Percentiles rank a stretch among this genome's conserved stretches.
Conservation (phyloP, 1,139 yeast genomes). For the Komagataea norvegica region DNA sequence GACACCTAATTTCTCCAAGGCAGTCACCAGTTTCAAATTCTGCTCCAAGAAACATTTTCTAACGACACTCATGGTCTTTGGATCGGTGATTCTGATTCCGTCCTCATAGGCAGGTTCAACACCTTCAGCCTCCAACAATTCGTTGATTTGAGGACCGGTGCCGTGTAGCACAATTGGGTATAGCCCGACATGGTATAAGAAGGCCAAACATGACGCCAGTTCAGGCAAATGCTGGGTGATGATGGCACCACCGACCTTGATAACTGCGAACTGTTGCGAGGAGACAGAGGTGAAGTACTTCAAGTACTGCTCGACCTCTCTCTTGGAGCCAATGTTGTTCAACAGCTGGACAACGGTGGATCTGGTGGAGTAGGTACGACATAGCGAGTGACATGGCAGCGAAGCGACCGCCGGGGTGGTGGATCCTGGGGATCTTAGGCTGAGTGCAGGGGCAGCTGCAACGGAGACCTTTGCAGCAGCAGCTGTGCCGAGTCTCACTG, state of each 20-base stretch:
- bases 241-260: conserved; percentile 98
- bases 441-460: not conserved
- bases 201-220: conserved; percentile 91
- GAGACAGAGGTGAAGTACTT: conserved; percentile 94
- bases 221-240: conserved; percentile 92
- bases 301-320: conserved; percentile 96
- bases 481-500: conserved; percentile 15
- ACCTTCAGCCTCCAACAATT: conserved; percentile 86
- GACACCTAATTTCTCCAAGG: conserved; percentile 92
- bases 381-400: conserved; percentile 11
- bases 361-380: conserved; percentile 46
- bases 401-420: conserved; percentile 7
- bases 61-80: conserved; percentile 92
- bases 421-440: conserved; percentile 1
- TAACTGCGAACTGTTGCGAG: conserved; percentile 95
- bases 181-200: conserved; percentile 92
- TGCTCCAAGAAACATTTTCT: conserved; percentile 93
- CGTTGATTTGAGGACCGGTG: conserved; percentile 98
- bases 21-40: conserved; percentile 89
- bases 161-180: conserved; percentile 97
- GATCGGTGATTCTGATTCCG: conserved; percentile 94
- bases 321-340: conserved; percentile 92
- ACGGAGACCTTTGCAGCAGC: conserved; percentile 7
- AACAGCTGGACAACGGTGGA: conserved; percentile 92
- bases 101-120: conserved; percentile 94